These are phyloP conservation scores for Kluyveromyces dobzhanskii DNA, from an alignment of 805 yeast species.

Conservation along the genomic window DNA sequence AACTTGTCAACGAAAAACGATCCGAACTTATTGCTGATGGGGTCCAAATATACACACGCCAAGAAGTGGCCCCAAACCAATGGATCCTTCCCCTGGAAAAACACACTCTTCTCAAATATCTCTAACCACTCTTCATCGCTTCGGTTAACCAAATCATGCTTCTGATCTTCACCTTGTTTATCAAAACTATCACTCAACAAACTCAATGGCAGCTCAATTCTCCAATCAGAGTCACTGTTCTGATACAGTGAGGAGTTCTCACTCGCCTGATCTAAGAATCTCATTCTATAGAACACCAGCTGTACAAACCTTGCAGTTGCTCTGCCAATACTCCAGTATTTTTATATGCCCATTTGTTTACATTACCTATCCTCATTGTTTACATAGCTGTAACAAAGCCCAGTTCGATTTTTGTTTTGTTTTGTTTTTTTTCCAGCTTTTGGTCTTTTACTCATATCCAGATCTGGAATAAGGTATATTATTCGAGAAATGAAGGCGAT, in stretches of 20 bases:
- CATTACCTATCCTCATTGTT: too few relatives aligned
- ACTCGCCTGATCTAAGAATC: not conserved
- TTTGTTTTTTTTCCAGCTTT: too few relatives aligned
- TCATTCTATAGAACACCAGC: not conserved
- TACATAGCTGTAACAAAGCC: too few relatives aligned
- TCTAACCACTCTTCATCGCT: slow-evolving; percentile 14
- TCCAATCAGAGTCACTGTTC: slow-evolving; percentile 1
- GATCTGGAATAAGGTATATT: too few relatives aligned
- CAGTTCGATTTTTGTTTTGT: too few relatives aligned
- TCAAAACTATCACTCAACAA: not conserved
- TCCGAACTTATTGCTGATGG: slow-evolving; percentile 35
- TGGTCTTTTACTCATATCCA: too few relatives aligned
- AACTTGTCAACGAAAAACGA: slow-evolving; percentile 51
- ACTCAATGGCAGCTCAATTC: slow-evolving; percentile 1
- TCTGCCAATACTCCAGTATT: too few relatives aligned
- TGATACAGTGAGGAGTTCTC: not conserved
- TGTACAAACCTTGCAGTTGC: too few relatives aligned
- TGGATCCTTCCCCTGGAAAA: slow-evolving; percentile 21
- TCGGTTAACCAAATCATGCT: not conserved
- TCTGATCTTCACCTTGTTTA: not conserved
- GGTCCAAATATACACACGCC: slow-evolving; percentile 16
- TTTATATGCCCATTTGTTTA: too few relatives aligned
- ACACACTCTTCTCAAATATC: slow-evolving; percentile 16
- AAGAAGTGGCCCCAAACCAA: slow-evolving; percentile 25
- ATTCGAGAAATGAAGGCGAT: too few relatives aligned